Evolutionary conservation across 2,329 filamentous ascomycete species (phyloP), one percentile per base, ranked within the genome.

Genomic region (Penicillium oxalicum): DNA sequence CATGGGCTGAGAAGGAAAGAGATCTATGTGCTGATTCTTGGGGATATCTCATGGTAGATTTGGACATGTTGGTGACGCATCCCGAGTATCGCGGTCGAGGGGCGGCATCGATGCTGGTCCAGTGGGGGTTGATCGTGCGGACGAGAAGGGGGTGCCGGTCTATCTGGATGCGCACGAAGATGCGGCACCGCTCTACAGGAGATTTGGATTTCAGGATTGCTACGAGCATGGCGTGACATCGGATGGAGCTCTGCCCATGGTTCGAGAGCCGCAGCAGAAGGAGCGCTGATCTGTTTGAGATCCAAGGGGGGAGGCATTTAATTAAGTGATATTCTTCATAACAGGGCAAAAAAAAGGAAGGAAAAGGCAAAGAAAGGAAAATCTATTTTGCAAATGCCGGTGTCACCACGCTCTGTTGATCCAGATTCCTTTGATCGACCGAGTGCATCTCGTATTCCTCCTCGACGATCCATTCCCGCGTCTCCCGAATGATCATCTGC

Each of bases 11-110:
- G 18, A 18, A 18, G 18, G 11, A 27, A 13, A 4, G 12, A 9
- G 8, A 40, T 18, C 18, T 32, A 13, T 18, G n/a, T 12, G 24
- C 27, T 24, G 11, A 4, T 7, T 29, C 13, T 12, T 42, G 5
- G 24, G 13, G 12, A 1, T 4, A 7, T 11, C 13, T 8, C 9
- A 27, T 12, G 29, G 7, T 24, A 42, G 40, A 54, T 44, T 39
- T 54, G 37, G 52, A 54, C 37, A 52, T 49, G 50, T 44, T 52
- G 29, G 61, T 63, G 12, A 69, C 69, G 18, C 62, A 71, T 40
- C 70, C 71, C 0, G 60, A 66, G 13, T 65, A 72, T 37, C 66
- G 70, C 47, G 51, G 66, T 1, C 64, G 66, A 18, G 70, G 69
- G 1, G 69, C 70, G 3, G 70, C 65, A 5, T 56, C 56, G 4